Percentiles rank a stretch among this genome's conserved stretches.
phyloP scores from a whole-genome alignment of 768 basidiomycete genomes.

The Mrakia gelida region DNA sequence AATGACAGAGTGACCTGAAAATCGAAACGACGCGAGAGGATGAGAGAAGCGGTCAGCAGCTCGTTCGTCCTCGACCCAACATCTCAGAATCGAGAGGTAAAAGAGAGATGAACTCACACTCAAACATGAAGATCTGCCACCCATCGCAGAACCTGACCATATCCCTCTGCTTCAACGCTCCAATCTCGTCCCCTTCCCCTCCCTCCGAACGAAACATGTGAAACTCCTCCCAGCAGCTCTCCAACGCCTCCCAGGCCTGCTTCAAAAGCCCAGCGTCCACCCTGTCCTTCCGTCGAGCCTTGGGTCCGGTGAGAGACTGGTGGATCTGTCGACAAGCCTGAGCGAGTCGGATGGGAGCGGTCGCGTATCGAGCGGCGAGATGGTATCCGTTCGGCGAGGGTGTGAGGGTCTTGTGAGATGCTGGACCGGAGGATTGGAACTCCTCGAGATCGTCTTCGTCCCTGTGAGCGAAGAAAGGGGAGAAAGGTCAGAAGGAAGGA shows the following conservation, averaged over 20 bases:
- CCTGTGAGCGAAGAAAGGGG: constrained; percentile 45
- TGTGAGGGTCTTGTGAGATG: constrained; percentile 1
- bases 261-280: constrained; percentile 63
- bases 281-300: constrained; percentile 59
- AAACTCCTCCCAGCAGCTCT: constrained; percentile 78
- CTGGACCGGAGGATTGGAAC: constrained; percentile 57
- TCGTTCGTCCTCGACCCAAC: too few relatives aligned
- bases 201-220: constrained; percentile 52
- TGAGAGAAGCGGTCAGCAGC: neutral
- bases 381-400: constrained; percentile 23
- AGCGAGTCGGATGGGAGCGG: constrained; percentile 17
- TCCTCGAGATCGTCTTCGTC: constrained; percentile 68
- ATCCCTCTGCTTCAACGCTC: constrained; percentile 52
- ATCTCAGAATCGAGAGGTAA: neutral
- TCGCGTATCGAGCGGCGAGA: constrained; percentile 35
- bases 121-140: constrained; percentile 92
- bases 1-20: constrained; percentile 60
- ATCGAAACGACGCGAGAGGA: constrained; percentile 20
- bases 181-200: constrained; percentile 36
- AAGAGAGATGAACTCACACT: constrained; percentile 58
- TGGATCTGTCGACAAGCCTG: constrained; percentile 72
- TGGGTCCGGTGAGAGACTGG: constrained; percentile 68
- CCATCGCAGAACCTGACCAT: constrained; percentile 68
- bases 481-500: constrained; percentile 6
- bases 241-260: constrained; percentile 79